phyloP scores from a whole-genome alignment of 345 rosid genomes.

The Cardamine occulta region DNA sequence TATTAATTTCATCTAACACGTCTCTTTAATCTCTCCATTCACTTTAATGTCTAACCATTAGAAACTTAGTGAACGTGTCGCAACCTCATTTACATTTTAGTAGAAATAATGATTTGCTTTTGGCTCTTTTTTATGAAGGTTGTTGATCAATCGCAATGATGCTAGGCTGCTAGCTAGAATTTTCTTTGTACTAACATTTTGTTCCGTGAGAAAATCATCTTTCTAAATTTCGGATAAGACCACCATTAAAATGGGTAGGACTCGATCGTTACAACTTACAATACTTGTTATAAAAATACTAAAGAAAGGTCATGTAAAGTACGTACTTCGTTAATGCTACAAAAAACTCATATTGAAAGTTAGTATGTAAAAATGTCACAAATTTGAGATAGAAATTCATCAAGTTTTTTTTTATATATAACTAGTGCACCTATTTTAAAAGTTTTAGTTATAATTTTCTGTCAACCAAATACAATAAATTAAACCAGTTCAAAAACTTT shows the following conservation, averaged over 20 bases:
- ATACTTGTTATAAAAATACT: background rate
- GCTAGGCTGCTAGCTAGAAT: slow-evolving; percentile 19
- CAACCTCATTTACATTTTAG: background rate
- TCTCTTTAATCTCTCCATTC: slow-evolving; percentile 34
- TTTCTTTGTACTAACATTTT: slow-evolving; percentile 15
- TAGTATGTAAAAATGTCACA: background rate
- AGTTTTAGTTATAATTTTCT: no score
- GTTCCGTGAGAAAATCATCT: slow-evolving; percentile 21
- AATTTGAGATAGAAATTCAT: background rate
- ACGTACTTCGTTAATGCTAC: background rate
- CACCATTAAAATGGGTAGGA: background rate
- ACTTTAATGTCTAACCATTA: slow-evolving; percentile 24
- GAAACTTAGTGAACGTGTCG: slow-evolving; percentile 28
- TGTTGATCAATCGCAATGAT: slow-evolving; percentile 34
- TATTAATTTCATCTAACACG: slow-evolving; percentile 29
- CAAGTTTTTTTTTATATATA: no score
- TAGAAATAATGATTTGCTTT: background rate
- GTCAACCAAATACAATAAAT: background rate
- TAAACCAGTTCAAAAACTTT: background rate
- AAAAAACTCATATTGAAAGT: background rate
- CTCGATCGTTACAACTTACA: background rate
- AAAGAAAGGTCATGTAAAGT: background rate
- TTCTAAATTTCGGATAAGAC: slow-evolving; percentile 26
- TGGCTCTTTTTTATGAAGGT: background rate
- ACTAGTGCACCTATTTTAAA: background rate